Evolutionary conservation across 2,329 filamentous ascomycete genomes (phyloP), one percentile per base, ranked within the genome.

Genomic region (Coniochaeta pulveracea): DNA sequence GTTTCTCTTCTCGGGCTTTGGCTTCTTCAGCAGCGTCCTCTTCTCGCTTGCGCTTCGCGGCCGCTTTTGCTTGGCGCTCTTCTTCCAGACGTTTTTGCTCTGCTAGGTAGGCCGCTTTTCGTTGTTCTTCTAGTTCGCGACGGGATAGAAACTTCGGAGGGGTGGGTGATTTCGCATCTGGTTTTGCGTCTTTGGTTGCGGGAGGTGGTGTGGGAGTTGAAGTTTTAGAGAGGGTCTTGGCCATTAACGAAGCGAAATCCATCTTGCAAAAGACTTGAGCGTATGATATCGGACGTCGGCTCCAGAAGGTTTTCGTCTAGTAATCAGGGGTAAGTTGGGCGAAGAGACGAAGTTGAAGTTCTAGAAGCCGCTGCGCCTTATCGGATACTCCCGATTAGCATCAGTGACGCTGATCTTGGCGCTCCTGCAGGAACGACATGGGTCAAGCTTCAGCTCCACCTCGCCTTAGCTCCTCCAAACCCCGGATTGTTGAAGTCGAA

Each of bases 201-300:
- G 23, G 44, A 40, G 15, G 53, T 33, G 30, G 51, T 40, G 15
- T 34, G 22, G 28, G 38, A 6, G 23, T 32, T 29, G 85, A 85
- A 45, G 79, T 69, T 57, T 91, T 93, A 48, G 83, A 76, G 49
- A 98, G 91, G 58, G 94, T 86, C 52, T 85, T 82, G 49, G 83
- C 77, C 85, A 98, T 93, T 30, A 98, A 65, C 22, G 85, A 75
- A 40, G 86, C 86, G 64, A 98, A 98, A 58, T 98, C 88, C 91
- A 98, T 98, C 44, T 40, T 66, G 51, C 40, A 33, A 14, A 12
- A 11, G n/a, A n/a, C 8, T 23, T 23, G 21, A 23, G 21, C n/a
- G 21, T 23, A 23, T n/a, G 21, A 23, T 23, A n/a, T 23, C 8
- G 8, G 21, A 8, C n/a, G 8, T 8, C 8, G n/a, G 8, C 8